Evolutionary conservation across 148 eudicot species (phyloP), one percentile per base, ranked within the genome.

Genomic region (Vaccinium myrtillus): DNA sequence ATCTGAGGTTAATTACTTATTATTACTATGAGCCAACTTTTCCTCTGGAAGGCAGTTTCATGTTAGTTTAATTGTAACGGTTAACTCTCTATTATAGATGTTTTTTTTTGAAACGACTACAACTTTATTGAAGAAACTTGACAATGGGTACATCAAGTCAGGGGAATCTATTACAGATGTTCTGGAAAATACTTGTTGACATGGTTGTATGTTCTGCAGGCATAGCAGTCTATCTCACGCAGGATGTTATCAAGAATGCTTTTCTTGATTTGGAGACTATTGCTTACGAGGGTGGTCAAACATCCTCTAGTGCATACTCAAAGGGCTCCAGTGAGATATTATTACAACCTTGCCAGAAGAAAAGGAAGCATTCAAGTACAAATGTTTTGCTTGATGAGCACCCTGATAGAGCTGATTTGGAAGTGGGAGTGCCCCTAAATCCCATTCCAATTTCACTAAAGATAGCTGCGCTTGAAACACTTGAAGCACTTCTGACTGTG

Each of bases 401-500:
- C 71, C 85, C 90, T 79, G 85, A 86, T 85, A 83, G 71, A 32
- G 82, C 75, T 84, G 83, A 75, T 86, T 80, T 83, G 79, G 92
- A 89, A 87, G 82, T 78, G 59, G 88, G 88, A 81, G 71, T 39
- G 77, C 53, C 86, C 84, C 87, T 49, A 83, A 88, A 88, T 83
- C 76, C 70, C 76, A 79, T 88, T 27, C 90, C 91, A 79, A 69
- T 92, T 50, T 81, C 97, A 25, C 85, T 93, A 55, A 92, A 92
- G 87, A 91, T 91, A 78, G 98, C 98, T 85, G 98, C 97, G 54
- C 67, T 94, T 12, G 92, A 93, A 85, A 88, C 94, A 27, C 83
- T 96, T 83, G 95, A 96, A 86, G 91, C 97, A 83, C 95, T 96
- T 87, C 85, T 96, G 13, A 89, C 87, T 51, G 94, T 95, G 95